phyloP scores from a whole-genome alignment of 805 yeast species.

The Ogataea pignaliae region DNA sequence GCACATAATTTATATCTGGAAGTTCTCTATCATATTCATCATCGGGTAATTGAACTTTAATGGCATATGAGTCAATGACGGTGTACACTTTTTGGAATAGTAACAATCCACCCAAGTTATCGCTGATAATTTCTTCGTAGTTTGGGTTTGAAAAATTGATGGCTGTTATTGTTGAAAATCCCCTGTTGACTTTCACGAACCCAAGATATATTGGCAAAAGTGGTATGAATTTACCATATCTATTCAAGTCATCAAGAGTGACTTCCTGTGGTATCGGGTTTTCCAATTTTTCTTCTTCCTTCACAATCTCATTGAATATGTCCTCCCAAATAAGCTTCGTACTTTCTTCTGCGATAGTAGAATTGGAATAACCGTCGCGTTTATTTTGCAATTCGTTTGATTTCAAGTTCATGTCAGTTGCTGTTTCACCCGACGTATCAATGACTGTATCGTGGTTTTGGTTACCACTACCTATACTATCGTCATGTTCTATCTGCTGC shows the following conservation, averaged over 20 bases:
- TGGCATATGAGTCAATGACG: slow-evolving; percentile 2
- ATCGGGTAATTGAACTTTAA: slow-evolving; percentile 1
- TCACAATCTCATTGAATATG: slow-evolving; percentile 9
- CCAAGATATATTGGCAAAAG: slow-evolving; percentile 18
- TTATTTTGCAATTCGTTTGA: too few species aligned
- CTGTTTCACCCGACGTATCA: too few species aligned
- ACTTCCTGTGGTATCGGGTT: slow-evolving; percentile 10
- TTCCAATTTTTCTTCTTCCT: background rate
- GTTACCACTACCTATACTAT: too few species aligned
- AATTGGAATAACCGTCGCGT: too few species aligned
- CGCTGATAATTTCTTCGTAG: slow-evolving; percentile 1
- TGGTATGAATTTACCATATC: slow-evolving; percentile 9
- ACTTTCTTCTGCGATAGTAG: background rate
- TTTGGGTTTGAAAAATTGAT: slow-evolving; percentile 12
- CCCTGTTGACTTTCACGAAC: background rate
- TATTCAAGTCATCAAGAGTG: background rate
- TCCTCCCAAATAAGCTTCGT: slow-evolving; percentile 5
- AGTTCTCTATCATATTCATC: background rate
- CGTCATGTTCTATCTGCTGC: too few species aligned
- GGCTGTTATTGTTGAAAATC: slow-evolving; percentile 1
- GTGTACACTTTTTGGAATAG: slow-evolving; percentile 17
- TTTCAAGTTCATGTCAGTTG: too few species aligned
- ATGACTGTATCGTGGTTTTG: too few species aligned
- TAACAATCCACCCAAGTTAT: slow-evolving; percentile 4
- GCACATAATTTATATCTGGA: slow-evolving; percentile 7